phyloP scores from a whole-genome alignment of 371 early-diverging fungal species.

The Nematocida ironsii region DNA sequence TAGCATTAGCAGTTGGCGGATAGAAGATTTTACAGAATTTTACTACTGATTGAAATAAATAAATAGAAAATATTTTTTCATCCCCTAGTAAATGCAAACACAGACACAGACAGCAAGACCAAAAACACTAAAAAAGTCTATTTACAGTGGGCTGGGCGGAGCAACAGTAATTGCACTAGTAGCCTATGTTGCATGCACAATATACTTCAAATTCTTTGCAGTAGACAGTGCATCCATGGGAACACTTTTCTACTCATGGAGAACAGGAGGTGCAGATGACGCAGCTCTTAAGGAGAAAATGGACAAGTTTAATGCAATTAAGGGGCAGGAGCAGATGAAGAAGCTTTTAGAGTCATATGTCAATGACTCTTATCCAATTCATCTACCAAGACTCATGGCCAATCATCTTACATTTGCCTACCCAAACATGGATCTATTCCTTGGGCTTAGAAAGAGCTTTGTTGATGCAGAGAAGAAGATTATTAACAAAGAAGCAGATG shows the following conservation, averaged over 20 bases:
- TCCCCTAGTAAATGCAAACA: constrained; percentile 41
- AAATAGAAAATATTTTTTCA: constrained; percentile 52
- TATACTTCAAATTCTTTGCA: constrained; percentile 31
- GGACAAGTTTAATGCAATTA: constrained; percentile 27
- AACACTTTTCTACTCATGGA: constrained; percentile 53
- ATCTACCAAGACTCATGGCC: constrained; percentile 31
- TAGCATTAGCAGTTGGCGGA: no score
- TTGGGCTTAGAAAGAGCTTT: constrained; percentile 12
- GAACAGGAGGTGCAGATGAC: constrained; percentile 31
- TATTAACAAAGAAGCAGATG: background rate
- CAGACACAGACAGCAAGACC: constrained; percentile 15
- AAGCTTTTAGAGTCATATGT: constrained; percentile 7
- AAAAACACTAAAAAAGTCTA: constrained; percentile 17
- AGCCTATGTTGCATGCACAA: constrained; percentile 19
- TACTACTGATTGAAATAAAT: background rate
- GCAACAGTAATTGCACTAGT: background rate
- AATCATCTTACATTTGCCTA: constrained; percentile 28
- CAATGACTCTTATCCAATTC: constrained; percentile 26
- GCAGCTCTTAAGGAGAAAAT: constrained; percentile 26
- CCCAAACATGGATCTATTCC: constrained; percentile 33
- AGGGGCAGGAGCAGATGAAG: background rate
- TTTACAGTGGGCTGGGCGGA: background rate
- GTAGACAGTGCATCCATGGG: constrained; percentile 48
- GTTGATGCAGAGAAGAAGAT: background rate
- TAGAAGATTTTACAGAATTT: no score